These are phyloP conservation scores for Pseudozyma sp. DNA, from an alignment of 1,284 basidiomycete species.

Conservation along the genomic window DNA sequence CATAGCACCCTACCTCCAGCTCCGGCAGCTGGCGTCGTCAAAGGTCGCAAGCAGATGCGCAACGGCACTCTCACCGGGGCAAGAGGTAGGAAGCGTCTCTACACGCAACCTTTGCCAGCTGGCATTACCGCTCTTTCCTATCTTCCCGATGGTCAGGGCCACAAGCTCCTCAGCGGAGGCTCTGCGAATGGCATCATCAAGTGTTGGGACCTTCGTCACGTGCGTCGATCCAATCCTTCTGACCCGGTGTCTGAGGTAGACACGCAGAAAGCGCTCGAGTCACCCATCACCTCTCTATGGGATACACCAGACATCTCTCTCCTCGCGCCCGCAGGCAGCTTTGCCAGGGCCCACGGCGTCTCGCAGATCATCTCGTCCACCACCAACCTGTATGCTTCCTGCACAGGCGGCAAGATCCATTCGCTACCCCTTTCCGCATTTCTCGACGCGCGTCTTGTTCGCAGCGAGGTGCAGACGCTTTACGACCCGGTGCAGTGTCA, in stretches of 20 bases:
- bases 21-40: not conserved
- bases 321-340: slow-evolving; percentile 15
- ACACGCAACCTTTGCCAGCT: slow-evolving; percentile 16
- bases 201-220: slow-evolving; percentile 63
- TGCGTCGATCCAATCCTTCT: slow-evolving; percentile 10
- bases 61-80: not conserved
- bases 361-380: slow-evolving; percentile 55
- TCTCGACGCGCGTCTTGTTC: slow-evolving; percentile 15
- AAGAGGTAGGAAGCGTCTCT: slow-evolving; percentile 13
- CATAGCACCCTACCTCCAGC: slow-evolving; percentile 24
- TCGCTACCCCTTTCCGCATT: slow-evolving; percentile 34
- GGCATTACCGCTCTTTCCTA: slow-evolving; percentile 62
- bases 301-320: slow-evolving; percentile 43
- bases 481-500: slow-evolving; percentile 57
- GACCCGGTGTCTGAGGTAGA: slow-evolving; percentile 16
- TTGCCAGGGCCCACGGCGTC: slow-evolving; percentile 59
- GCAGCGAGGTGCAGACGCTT: slow-evolving; percentile 30
- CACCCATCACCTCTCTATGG: slow-evolving; percentile 15
- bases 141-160: slow-evolving; percentile 42
- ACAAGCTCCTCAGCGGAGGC: slow-evolving; percentile 56
- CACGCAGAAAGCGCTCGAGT: not conserved
- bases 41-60: slow-evolving; percentile 13
- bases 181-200: slow-evolving; percentile 62
- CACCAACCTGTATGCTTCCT: slow-evolving; percentile 53
- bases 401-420: slow-evolving; percentile 63